phyloP scores from a whole-genome alignment of 2,329 filamentous ascomycete species.

The Rutstroemia sp. region DNA sequence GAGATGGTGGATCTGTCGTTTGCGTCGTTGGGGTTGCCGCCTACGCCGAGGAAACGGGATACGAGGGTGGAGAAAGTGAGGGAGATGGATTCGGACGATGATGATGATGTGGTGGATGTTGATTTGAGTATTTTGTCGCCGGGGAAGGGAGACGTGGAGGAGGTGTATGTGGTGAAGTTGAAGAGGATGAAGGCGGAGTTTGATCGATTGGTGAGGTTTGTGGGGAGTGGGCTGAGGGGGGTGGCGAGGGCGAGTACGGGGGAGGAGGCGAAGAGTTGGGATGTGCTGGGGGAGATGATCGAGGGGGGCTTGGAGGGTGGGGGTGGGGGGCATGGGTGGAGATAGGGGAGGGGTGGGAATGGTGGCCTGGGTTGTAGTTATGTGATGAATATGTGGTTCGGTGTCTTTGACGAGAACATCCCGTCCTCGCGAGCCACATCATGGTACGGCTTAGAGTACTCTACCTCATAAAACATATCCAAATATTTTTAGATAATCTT shows the following conservation, averaged over 20 bases:
- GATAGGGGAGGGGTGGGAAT: not conserved
- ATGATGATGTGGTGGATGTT: slow-evolving; percentile 26
- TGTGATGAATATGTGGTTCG: no score
- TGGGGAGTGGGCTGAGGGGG: slow-evolving; percentile 64
- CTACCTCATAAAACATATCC: no score
- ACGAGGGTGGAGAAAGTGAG: slow-evolving; percentile 2
- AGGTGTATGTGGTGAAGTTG: slow-evolving; percentile 46
- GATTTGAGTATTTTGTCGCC: slow-evolving; percentile 33
- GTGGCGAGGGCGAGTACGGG: slow-evolving; percentile 68
- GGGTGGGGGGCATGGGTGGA: not conserved
- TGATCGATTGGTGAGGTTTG: slow-evolving; percentile 59
- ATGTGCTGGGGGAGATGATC: slow-evolving; percentile 73
- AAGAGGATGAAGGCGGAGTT: slow-evolving; percentile 54
- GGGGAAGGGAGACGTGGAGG: slow-evolving; percentile 22
- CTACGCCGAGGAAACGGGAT: slow-evolving; percentile 24
- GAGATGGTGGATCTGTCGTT: slow-evolving; percentile 27
- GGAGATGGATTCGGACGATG: slow-evolving; percentile 18
- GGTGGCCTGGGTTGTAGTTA: no score
- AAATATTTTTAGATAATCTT: no score
- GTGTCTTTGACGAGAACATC: no score
- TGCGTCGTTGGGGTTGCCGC: slow-evolving; percentile 26
- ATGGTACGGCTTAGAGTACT: no score
- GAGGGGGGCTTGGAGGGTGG: slow-evolving; percentile 40
- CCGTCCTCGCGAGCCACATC: no score
- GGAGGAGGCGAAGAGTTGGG: slow-evolving; percentile 52